phyloP scores from a whole-genome alignment of 169 alveolate genomes.

The Toxoplasma gondii region DNA sequence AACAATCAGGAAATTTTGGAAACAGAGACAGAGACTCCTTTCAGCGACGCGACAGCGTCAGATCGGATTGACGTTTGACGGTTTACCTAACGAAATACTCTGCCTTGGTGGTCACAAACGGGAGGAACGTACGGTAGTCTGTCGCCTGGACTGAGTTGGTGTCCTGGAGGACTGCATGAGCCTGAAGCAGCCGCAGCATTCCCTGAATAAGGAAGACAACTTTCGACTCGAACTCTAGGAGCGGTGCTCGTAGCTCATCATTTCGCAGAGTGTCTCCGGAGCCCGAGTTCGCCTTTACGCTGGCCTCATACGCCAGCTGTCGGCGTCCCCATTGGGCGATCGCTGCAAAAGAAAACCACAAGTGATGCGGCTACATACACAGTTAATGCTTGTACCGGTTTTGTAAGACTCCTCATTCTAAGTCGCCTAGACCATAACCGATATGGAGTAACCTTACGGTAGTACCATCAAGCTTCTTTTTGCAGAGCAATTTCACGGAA shows the following conservation, averaged over 20 bases:
- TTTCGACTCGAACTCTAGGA: not conserved
- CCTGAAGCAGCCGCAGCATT: conserved; percentile 3
- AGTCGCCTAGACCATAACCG: too few relatives aligned
- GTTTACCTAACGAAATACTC: too few relatives aligned
- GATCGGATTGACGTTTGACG: too few relatives aligned
- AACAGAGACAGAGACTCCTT: too few relatives aligned
- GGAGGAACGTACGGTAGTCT: not conserved
- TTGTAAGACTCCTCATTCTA: too few relatives aligned
- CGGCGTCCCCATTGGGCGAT: conserved; percentile 4
- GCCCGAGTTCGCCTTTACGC: not conserved
- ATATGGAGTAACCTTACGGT: too few relatives aligned
- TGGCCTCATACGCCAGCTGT: conserved; percentile 40
- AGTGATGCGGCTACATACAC: not conserved
- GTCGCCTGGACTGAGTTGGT: conserved; percentile 4
- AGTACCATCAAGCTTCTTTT: too few relatives aligned
- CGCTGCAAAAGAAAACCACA: not conserved
- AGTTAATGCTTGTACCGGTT: too few relatives aligned
- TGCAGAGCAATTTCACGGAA: too few relatives aligned
- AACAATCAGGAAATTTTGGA: too few relatives aligned
- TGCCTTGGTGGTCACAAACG: too few relatives aligned
- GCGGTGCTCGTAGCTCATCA: not conserved
- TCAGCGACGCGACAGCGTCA: too few relatives aligned
- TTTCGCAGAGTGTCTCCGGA: not conserved
- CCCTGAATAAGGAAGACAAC: not conserved
- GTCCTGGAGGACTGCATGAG: not conserved